Conservation (phyloP, 2,329 filamentous ascomycete species). For the Bimuria novae-zelandiae region DNA sequence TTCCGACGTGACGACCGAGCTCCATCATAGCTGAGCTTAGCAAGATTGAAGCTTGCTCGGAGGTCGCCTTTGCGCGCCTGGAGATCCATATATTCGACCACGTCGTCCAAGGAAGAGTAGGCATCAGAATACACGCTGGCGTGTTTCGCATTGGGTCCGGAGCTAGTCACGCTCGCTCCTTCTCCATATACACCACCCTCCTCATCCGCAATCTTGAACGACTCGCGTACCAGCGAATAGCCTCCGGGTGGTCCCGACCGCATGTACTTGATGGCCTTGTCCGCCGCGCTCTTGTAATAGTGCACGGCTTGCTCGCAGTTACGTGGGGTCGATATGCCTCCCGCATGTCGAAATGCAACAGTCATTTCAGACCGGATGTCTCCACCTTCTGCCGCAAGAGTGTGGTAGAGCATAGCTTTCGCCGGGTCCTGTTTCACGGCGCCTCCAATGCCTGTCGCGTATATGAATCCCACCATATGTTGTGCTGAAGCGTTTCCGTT, state of each 20-base stretch:
- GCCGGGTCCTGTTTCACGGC: conserved; percentile 85
- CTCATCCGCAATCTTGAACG: conserved; percentile 87
- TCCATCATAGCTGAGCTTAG: conserved; percentile 86
- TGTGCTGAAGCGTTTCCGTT: conserved; percentile 91
- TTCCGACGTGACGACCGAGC: conserved; percentile 75
- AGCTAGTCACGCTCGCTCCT: conserved; percentile 87
- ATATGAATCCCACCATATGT: conserved; percentile 94
- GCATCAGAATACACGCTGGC: conserved; percentile 75
- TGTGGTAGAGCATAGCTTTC: conserved; percentile 90
- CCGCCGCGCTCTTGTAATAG: conserved; percentile 91
- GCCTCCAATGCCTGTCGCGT: conserved; percentile 87
- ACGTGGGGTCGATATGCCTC: conserved; percentile 81
- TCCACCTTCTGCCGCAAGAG: conserved; percentile 83
- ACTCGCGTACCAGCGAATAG: conserved; percentile 73
- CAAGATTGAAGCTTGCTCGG: conserved; percentile 83
- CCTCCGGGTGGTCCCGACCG: conserved; percentile 90
- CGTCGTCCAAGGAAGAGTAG: conserved; percentile 86
- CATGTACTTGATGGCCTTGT: conserved; percentile 88
- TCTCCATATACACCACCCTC: conserved; percentile 92
- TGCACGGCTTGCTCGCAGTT: conserved; percentile 83
- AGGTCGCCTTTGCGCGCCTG: conserved; percentile 89
- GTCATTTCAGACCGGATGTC: conserved; percentile 92
- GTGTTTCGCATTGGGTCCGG: conserved; percentile 79
- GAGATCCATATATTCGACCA: conserved; percentile 90
- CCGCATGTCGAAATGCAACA: conserved; percentile 81